These are phyloP conservation scores for Aspergillus indologenus DNA, from an alignment of 495 filamentous ascomycete genomes.

Conservation along the genomic window DNA sequence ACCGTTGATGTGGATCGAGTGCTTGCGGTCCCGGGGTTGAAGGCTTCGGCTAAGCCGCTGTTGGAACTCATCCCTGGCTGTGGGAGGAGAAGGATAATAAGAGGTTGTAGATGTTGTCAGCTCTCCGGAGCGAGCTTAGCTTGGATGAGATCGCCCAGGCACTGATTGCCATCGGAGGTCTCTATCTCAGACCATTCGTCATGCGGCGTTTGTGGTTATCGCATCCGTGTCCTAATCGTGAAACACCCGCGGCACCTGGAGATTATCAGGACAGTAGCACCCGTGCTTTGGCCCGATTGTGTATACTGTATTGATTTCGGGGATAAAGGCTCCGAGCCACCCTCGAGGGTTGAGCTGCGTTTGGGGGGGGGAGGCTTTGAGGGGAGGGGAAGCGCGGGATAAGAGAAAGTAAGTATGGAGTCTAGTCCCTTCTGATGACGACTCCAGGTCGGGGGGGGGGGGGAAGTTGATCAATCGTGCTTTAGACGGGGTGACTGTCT, in stretches of 20 bases:
- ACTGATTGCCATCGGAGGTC: slow-evolving; percentile 43
- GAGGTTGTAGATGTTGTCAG: slow-evolving; percentile 23
- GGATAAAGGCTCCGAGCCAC: neutral
- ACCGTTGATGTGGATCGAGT: slow-evolving; percentile 38
- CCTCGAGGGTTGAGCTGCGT: neutral
- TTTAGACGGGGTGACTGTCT: neutral
- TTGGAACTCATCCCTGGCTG: slow-evolving; percentile 47
- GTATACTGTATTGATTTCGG: neutral
- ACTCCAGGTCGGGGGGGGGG: slow-evolving; percentile 7
- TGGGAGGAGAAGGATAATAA: slow-evolving; percentile 15
- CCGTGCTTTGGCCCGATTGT: neutral
- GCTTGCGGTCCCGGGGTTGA: slow-evolving; percentile 30
- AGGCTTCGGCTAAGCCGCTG: slow-evolving; percentile 39
- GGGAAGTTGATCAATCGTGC: neutral
- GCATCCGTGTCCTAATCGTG: slow-evolving; percentile 34
- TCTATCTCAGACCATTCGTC: slow-evolving; percentile 45
- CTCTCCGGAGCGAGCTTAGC: slow-evolving; percentile 21
- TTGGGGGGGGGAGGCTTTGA: slow-evolving; percentile 10
- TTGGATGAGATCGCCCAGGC: slow-evolving; percentile 36
- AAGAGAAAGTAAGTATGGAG: slow-evolving; percentile 11
- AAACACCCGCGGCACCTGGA: neutral
- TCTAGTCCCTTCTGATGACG: slow-evolving; percentile 18
- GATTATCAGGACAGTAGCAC: neutral
- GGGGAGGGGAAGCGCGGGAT: slow-evolving; percentile 12
- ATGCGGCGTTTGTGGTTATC: slow-evolving; percentile 33